Conservation (phyloP, 148 eudicot species). For the Chenopodium album region DNA sequence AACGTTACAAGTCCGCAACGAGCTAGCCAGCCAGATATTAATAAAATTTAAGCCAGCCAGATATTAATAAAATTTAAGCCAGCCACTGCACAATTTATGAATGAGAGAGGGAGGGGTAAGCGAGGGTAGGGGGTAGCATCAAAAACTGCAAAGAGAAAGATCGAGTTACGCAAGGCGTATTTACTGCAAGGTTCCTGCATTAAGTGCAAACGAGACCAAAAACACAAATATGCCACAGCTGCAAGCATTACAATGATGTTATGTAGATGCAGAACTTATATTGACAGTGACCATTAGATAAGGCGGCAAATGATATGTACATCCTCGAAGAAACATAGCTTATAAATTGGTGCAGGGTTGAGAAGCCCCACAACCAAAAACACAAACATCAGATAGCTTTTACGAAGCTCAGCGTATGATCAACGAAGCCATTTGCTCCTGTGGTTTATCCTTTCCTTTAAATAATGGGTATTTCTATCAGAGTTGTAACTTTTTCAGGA, state of each 20-base stretch:
- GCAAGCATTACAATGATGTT: neutral
- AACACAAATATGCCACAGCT: neutral
- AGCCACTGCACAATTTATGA: neutral
- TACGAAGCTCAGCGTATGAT: slow-evolving; percentile 1
- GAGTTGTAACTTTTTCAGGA: slow-evolving; percentile 6
- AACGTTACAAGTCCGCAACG: no score
- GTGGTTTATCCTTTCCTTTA: slow-evolving; percentile 7
- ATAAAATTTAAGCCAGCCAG: neutral
- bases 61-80: neutral
- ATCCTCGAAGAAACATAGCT: slow-evolving; percentile 1
- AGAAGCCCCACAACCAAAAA: neutral
- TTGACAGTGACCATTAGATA: neutral
- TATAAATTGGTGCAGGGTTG: neutral
- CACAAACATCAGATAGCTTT: neutral
- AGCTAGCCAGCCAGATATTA: no score
- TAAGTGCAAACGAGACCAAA: neutral
- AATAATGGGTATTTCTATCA: slow-evolving; percentile 20
- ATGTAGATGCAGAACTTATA: neutral
- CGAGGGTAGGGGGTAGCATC: neutral
- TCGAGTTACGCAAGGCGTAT: neutral
- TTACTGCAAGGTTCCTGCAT: neutral
- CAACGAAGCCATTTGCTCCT: slow-evolving; percentile 6
- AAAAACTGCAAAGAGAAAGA: neutral
- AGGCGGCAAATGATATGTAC: slow-evolving; percentile 13
- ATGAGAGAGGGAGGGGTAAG: no score